Conservation (phyloP, 768 basidiomycete genomes). For the Podaxis sp. region DNA sequence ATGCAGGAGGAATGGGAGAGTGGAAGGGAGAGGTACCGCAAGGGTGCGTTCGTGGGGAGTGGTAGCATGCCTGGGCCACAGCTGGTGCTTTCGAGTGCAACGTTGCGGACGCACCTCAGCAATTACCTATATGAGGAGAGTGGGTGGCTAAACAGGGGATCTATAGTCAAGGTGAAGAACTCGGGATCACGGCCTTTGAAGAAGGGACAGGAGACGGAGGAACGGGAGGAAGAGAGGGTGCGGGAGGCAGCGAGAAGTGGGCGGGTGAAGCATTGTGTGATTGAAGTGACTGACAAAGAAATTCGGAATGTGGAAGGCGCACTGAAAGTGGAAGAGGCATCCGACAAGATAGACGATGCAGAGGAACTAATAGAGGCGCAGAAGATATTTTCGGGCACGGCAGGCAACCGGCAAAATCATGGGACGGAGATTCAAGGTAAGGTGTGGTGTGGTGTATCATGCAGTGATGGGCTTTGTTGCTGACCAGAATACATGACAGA, state of each 20-base stretch:
- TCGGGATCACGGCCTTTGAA: slow-evolving; percentile 12
- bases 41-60: slow-evolving; percentile 15
- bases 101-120: slow-evolving; percentile 51
- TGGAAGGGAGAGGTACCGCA: not conserved
- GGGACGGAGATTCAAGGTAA: slow-evolving; percentile 4
- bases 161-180: slow-evolving; percentile 32
- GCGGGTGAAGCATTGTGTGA: slow-evolving; percentile 42
- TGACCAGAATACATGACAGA: slow-evolving; percentile 8
- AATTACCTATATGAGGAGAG: slow-evolving; percentile 51
- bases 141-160: slow-evolving; percentile 50
- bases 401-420: slow-evolving; percentile 2
- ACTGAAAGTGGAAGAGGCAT: slow-evolving; percentile 13
- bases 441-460: slow-evolving; percentile 1
- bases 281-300: slow-evolving; percentile 55
- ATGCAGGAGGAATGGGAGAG: slow-evolving; percentile 17
- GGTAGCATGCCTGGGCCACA: slow-evolving; percentile 39
- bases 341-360: slow-evolving; percentile 12
- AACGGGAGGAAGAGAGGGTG: slow-evolving; percentile 11
- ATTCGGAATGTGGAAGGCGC: slow-evolving; percentile 56
- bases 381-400: slow-evolving; percentile 5
- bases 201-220: slow-evolving; percentile 5
- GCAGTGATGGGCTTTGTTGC: not conserved
- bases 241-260: slow-evolving; percentile 8
- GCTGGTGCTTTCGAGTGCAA: slow-evolving; percentile 67
- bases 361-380: slow-evolving; percentile 3